Conservation (phyloP, 2,329 filamentous ascomycete genomes). For the Nemania bipapillata region DNA sequence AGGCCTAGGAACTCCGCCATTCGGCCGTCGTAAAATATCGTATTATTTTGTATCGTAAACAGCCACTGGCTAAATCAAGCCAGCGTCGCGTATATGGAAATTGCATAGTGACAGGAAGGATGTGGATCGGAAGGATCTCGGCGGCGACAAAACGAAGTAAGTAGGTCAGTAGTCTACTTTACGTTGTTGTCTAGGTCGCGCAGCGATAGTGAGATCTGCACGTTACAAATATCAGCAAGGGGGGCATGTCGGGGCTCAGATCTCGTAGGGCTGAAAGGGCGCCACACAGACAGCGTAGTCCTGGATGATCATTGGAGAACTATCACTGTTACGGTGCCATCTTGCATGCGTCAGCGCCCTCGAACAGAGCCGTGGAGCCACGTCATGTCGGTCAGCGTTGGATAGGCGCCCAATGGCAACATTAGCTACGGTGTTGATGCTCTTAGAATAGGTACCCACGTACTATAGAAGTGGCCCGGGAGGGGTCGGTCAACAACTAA, state of each 20-base stretch:
- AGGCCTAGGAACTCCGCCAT: background rate
- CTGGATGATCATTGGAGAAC: conserved; percentile 34
- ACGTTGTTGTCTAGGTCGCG: too few species aligned
- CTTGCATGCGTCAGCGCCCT: conserved; percentile 34
- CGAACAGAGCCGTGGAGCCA: conserved; percentile 34
- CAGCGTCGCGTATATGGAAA: background rate
- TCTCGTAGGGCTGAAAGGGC: conserved; percentile 42
- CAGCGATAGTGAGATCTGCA: conserved; percentile 36
- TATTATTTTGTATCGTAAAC: background rate
- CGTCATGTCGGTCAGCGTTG: conserved; percentile 33
- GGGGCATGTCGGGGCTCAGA: conserved; percentile 28
- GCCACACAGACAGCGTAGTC: conserved; percentile 28
- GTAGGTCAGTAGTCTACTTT: too few species aligned
- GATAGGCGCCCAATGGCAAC: conserved; percentile 29
- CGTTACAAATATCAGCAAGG: conserved; percentile 31
- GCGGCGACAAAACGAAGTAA: conserved; percentile 12
- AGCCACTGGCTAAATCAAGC: background rate
- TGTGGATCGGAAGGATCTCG: conserved; percentile 13
- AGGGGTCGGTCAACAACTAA: conserved; percentile 19
- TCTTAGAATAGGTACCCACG: conserved; percentile 16
- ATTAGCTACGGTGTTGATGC: conserved; percentile 10
- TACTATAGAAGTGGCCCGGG: conserved; percentile 3
- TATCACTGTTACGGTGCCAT: conserved; percentile 28
- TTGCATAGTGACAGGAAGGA: conserved; percentile 7
- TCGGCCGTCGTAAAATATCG: background rate